phyloP scores from a whole-genome alignment of 257 asterid genomes.

The Pogostemon cablin region DNA sequence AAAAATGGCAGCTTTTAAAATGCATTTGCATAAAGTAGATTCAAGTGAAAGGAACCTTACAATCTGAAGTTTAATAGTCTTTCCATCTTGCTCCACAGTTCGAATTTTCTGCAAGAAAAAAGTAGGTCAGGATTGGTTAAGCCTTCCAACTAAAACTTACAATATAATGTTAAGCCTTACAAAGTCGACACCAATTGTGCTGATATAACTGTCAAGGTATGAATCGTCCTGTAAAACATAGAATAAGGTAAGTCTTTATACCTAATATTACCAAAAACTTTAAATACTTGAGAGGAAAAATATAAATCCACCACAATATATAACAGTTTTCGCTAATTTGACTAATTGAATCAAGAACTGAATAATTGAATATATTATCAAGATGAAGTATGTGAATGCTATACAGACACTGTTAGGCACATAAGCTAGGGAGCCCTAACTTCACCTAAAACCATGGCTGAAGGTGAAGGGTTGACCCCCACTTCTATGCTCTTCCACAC shows the following conservation, averaged over 20 bases:
- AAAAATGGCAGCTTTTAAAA: not conserved
- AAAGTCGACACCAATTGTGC: conserved; percentile 95
- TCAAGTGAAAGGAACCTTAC: conserved; percentile 43
- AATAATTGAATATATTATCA: not conserved
- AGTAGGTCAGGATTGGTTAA: conserved; percentile 12
- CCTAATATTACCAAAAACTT: conserved; percentile 6
- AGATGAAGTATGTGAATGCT: conserved; percentile 5
- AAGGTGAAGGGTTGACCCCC: too few relatives aligned
- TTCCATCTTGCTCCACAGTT: conserved; percentile 89
- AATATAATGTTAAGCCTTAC: conserved; percentile 48
- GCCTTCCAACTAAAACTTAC: conserved; percentile 17
- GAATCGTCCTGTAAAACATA: conserved; percentile 68
- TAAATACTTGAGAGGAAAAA: conserved; percentile 7
- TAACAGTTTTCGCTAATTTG: not conserved
- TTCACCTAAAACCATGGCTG: too few relatives aligned
- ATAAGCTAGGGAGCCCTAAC: too few relatives aligned
- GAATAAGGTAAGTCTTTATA: conserved; percentile 9
- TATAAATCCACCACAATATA: not conserved
- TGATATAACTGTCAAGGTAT: conserved; percentile 85
- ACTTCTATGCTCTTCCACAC: too few relatives aligned
- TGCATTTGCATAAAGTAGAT: conserved; percentile 7
- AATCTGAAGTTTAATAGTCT: conserved; percentile 87
- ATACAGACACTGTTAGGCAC: not conserved
- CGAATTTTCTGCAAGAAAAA: conserved; percentile 72
- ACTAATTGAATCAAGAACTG: not conserved